Evolutionary conservation across 768 basidiomycete genomes (phyloP).

Genomic region (Gymnopilus dilepis): DNA sequence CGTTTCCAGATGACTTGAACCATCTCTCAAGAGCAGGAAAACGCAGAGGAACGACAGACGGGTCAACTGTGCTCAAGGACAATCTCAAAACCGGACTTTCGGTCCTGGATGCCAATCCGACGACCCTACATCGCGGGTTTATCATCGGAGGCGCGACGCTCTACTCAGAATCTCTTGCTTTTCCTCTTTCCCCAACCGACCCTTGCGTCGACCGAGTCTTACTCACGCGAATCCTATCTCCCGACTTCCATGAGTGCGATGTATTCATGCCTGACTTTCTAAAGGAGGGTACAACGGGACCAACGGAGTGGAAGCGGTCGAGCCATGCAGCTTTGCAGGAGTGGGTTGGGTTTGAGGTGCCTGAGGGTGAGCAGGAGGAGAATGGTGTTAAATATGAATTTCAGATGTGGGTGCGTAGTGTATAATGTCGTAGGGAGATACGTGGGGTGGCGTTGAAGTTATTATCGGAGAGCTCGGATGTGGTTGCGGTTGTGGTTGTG

Average conservation of each 20-base stretch:
- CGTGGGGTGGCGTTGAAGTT: background rate
- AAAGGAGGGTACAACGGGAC: slow-evolving; percentile 40
- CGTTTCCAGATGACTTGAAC: background rate
- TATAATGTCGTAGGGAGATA: slow-evolving; percentile 10
- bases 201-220: slow-evolving; percentile 80
- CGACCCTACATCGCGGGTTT: slow-evolving; percentile 63
- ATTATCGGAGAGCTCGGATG: slow-evolving; percentile 6
- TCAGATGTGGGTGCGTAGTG: slow-evolving; percentile 87
- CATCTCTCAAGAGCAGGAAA: background rate
- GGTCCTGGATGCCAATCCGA: slow-evolving; percentile 31
- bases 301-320: slow-evolving; percentile 57
- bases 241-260: slow-evolving; percentile 84
- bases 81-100: slow-evolving; percentile 50
- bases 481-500: no score
- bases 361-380: slow-evolving; percentile 78
- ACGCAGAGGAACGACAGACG: slow-evolving; percentile 25
- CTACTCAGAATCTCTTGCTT: slow-evolving; percentile 69
- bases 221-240: slow-evolving; percentile 80
- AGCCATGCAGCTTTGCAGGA: slow-evolving; percentile 65
- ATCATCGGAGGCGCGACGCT: slow-evolving; percentile 93
- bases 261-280: slow-evolving; percentile 83
- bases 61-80: slow-evolving; percentile 41
- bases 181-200: slow-evolving; percentile 35
- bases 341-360: slow-evolving; percentile 85
- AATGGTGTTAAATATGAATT: slow-evolving; percentile 87